These are phyloP conservation scores for Bonia amplexicaulis DNA, from an alignment of 176 grass and related monocot species.

Conservation along the genomic window DNA sequence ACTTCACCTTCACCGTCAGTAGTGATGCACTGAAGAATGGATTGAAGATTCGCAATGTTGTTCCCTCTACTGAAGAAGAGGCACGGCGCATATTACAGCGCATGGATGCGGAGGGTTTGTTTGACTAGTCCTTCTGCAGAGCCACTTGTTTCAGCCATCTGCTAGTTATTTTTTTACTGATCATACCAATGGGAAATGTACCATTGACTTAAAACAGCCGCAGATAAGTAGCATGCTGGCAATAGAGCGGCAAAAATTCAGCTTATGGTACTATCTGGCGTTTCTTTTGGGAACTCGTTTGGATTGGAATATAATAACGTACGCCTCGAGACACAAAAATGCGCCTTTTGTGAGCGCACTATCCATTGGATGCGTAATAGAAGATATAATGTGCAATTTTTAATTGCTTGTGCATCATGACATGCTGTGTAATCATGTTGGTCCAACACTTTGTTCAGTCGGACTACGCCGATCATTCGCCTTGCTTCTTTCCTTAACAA, in stretches of 20 bases:
- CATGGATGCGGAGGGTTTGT: conserved; percentile 71
- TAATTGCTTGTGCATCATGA: neutral
- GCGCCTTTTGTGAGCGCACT: conserved; percentile 14
- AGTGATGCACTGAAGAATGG: conserved; percentile 59
- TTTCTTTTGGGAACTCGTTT: conserved; percentile 6
- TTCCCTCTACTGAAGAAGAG: conserved; percentile 93
- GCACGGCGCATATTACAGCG: conserved; percentile 63
- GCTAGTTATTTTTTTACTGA: neutral
- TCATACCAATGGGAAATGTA: neutral
- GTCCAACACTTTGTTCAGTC: neutral
- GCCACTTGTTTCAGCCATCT: neutral
- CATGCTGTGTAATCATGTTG: neutral
- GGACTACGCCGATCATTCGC: neutral
- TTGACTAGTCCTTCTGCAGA: conserved; percentile 5
- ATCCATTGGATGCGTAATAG: neutral
- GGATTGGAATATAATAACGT: conserved; percentile 19
- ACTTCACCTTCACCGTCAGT: conserved; percentile 87
- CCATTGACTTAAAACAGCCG: neutral
- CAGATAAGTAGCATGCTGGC: conserved; percentile 24
- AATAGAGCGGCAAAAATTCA: conserved; percentile 1
- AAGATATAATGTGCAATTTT: neutral
- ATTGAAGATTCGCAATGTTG: conserved; percentile 75
- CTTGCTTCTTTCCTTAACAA: neutral
- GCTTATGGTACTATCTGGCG: neutral
- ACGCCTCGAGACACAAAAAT: conserved; percentile 44